phyloP scores from a whole-genome alignment of 352 stramenopile species.

The Elongisporangium anandrum region DNA sequence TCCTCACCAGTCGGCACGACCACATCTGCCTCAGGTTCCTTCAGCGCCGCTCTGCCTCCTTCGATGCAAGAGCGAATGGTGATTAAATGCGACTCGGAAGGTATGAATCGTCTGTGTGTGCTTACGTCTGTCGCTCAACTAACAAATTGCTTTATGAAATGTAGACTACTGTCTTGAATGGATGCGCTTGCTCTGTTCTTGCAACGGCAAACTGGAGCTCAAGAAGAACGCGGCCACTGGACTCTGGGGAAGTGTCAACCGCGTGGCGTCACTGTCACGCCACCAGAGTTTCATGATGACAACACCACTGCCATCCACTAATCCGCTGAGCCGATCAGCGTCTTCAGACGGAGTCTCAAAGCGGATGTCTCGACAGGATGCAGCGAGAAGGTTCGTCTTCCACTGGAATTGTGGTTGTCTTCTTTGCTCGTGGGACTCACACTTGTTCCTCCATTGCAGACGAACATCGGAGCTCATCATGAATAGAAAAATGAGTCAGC shows the following conservation, averaged over 20 bases:
- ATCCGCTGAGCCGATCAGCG: conserved; percentile 15
- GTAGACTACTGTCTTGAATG: conserved; percentile 83
- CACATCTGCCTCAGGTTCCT: not conserved
- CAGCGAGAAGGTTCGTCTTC: conserved; percentile 63
- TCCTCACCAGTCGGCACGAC: conserved; percentile 4
- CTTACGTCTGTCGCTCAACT: not conserved
- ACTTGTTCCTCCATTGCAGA: conserved; percentile 26
- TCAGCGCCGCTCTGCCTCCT: conserved; percentile 10
- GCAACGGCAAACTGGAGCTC: conserved; percentile 83
- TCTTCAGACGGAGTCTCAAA: conserved; percentile 19
- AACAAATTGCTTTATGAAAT: not conserved
- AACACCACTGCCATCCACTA: conserved; percentile 36
- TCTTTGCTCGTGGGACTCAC: no score
- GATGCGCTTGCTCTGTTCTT: conserved; percentile 83
- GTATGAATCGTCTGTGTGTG: conserved; percentile 25
- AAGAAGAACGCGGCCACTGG: conserved; percentile 86
- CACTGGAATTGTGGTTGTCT: not conserved
- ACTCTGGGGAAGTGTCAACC: conserved; percentile 83
- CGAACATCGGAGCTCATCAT: conserved; percentile 85
- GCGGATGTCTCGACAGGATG: conserved; percentile 64
- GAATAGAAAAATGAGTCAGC: conserved; percentile 65
- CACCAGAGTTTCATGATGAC: conserved; percentile 83
- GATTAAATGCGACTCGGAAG: conserved; percentile 77
- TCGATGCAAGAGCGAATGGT: conserved; percentile 50
- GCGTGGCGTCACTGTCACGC: conserved; percentile 75